phyloP scores from a whole-genome alignment of 805 yeast genomes.

The Kodamaea sagamina region DNA sequence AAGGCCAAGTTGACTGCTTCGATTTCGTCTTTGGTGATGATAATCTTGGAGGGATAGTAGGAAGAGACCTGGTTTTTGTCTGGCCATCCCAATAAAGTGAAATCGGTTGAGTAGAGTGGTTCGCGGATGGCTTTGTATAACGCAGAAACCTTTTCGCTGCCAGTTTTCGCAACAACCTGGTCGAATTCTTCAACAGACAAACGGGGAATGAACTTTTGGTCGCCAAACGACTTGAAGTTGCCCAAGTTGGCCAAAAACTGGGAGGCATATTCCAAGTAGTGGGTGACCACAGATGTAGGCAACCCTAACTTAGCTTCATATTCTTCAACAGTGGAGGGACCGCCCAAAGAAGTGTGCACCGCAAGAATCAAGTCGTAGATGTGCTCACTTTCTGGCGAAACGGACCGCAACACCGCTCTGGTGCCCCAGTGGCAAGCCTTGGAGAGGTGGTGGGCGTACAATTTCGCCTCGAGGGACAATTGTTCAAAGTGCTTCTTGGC shows the following conservation, averaged over 20 bases:
- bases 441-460: slow-evolving; percentile 80
- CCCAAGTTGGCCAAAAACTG: slow-evolving; percentile 76
- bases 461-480: slow-evolving; percentile 58
- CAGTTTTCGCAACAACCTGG: slow-evolving; percentile 41
- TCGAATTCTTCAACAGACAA: slow-evolving; percentile 51
- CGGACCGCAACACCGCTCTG: slow-evolving; percentile 75
- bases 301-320: slow-evolving; percentile 38
- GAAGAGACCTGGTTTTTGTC: slow-evolving; percentile 73
- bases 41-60: slow-evolving; percentile 56
- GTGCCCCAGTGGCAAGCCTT: slow-evolving; percentile 86
- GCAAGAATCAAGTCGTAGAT: slow-evolving; percentile 69
- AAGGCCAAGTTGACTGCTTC: slow-evolving; percentile 66
- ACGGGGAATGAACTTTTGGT: slow-evolving; percentile 78
- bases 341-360: slow-evolving; percentile 53
- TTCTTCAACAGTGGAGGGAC: slow-evolving; percentile 41
- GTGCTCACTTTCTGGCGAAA: slow-evolving; percentile 76
- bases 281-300: slow-evolving; percentile 34
- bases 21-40: slow-evolving; percentile 59
- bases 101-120: slow-evolving; percentile 53
- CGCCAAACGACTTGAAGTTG: slow-evolving; percentile 86
- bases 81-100: slow-evolving; percentile 72
- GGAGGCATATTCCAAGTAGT: slow-evolving; percentile 71
- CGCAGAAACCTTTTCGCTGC: slow-evolving; percentile 32
- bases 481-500: slow-evolving; percentile 71
- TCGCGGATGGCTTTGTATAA: slow-evolving; percentile 46